phyloP scores from a whole-genome alignment of 2,329 filamentous ascomycete species.

The Arthrobotrys sphaeroides region DNA sequence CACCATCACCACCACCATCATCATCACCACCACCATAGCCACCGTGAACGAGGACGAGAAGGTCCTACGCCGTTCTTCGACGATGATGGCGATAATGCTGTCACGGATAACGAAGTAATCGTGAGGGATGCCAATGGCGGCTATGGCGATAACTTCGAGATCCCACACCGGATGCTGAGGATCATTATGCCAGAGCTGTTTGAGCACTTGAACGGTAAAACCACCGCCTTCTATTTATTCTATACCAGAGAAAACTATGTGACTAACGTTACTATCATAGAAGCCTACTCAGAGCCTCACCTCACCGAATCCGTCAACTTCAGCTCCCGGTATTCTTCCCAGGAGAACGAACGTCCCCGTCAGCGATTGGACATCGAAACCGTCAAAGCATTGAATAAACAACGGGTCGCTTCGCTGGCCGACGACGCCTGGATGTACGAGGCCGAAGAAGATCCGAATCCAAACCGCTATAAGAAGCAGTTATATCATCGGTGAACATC shows the following conservation, averaged over 20 bases:
- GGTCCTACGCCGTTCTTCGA: slow-evolving; percentile 42
- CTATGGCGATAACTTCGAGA: slow-evolving; percentile 57
- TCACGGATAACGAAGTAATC: slow-evolving; percentile 39
- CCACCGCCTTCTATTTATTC: background rate
- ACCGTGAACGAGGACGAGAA: slow-evolving; percentile 34
- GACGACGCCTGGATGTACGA: slow-evolving; percentile 95
- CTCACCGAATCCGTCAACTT: slow-evolving; percentile 51
- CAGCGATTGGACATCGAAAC: slow-evolving; percentile 65
- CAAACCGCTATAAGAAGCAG: slow-evolving; percentile 16
- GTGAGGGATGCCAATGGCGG: slow-evolving; percentile 48
- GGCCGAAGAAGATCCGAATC: slow-evolving; percentile 67
- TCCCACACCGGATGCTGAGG: slow-evolving; percentile 59
- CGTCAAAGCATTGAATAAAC: slow-evolving; percentile 64
- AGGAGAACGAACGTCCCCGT: slow-evolving; percentile 75
- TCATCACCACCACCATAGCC: slow-evolving; percentile 5
- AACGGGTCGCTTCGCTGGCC: slow-evolving; percentile 76
- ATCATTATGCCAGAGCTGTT: slow-evolving; percentile 53
- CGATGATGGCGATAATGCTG: slow-evolving; percentile 30
- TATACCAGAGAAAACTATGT: background rate
- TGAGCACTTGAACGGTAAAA: slow-evolving; percentile 49
- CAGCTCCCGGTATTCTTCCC: slow-evolving; percentile 61
- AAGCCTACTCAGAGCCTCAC: slow-evolving; percentile 23
- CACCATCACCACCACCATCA: slow-evolving; percentile 32
- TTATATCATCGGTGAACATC: slow-evolving; percentile 32
- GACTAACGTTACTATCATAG: slow-evolving; percentile 35